These are phyloP conservation scores for Sinapis alba DNA, from an alignment of 441 rosid genomes.

Conservation along the genomic window DNA sequence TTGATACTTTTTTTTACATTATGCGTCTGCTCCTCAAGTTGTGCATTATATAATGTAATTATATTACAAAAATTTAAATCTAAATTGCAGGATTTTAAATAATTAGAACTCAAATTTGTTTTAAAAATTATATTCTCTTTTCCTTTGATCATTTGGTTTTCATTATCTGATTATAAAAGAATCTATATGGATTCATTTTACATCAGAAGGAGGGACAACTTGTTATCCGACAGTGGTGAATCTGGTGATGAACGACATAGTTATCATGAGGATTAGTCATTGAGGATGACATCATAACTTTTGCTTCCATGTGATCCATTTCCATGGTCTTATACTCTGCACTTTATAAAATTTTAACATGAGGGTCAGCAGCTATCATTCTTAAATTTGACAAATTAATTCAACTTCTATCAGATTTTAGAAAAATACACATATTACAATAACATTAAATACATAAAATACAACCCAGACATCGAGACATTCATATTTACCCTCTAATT, in stretches of 20 bases:
- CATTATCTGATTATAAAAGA: not conserved
- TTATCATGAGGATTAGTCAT: not conserved
- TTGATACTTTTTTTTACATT: not conserved
- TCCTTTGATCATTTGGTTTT: not conserved
- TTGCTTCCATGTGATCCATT: not conserved
- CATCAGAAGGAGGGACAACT: not conserved
- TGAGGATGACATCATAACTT: not conserved
- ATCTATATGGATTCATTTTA: not conserved
- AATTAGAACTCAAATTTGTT: no score
- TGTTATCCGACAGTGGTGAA: no score
- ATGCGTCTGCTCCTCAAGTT: no score
- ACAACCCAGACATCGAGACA: not conserved
- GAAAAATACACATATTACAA: no score
- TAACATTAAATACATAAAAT: not conserved
- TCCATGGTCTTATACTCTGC: not conserved
- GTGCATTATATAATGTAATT: no score
- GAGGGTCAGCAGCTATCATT: not conserved
- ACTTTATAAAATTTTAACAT: not conserved
- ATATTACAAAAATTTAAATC: no score
- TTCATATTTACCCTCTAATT: not conserved
- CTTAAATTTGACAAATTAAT: not conserved
- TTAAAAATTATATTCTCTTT: no score
- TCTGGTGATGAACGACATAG: no score
- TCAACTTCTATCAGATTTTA: not conserved
- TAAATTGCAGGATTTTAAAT: no score